Percentiles rank a stretch among this genome's conserved stretches.
Evolutionary conservation across 2,329 filamentous ascomycete genomes (phyloP).

Genomic region (Akanthomyces dipterigenus): DNA sequence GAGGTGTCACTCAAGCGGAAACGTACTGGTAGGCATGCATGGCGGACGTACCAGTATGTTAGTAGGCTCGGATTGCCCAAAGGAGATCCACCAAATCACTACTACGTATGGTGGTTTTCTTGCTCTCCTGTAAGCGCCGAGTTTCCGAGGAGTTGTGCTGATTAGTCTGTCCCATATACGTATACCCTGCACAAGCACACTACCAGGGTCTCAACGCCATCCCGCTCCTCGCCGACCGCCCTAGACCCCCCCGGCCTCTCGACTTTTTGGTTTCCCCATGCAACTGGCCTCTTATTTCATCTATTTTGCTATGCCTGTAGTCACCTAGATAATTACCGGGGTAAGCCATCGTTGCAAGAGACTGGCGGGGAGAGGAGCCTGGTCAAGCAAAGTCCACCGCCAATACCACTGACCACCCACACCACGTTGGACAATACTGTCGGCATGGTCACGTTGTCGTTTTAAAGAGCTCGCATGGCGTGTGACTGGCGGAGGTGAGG

Average conservation of each 20-base stretch:
- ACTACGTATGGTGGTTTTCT: neutral
- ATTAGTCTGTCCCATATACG: neutral
- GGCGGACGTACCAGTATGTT: too few species aligned
- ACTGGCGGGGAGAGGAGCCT: neutral
- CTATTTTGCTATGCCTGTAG: neutral
- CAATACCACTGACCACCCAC: conserved; percentile 5
- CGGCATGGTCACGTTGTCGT: neutral
- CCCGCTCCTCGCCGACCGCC: conserved; percentile 3
- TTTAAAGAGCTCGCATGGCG: conserved; percentile 7
- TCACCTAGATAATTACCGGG: neutral
- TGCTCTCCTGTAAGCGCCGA: neutral
- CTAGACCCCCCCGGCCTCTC: neutral
- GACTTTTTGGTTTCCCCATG: neutral
- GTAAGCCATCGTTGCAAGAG: neutral
- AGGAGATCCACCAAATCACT: neutral
- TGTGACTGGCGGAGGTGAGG: conserved; percentile 5
- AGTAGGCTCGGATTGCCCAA: conserved; percentile 4
- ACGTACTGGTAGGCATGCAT: neutral
- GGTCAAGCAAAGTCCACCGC: neutral
- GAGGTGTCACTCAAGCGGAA: neutral
- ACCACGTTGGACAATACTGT: neutral
- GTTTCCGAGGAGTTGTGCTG: neutral
- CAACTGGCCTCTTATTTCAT: neutral
- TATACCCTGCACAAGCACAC: neutral
- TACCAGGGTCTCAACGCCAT: neutral